These are phyloP conservation scores for Tilletia horrida DNA, from an alignment of 1,284 basidiomycete species.

Conservation along the genomic window DNA sequence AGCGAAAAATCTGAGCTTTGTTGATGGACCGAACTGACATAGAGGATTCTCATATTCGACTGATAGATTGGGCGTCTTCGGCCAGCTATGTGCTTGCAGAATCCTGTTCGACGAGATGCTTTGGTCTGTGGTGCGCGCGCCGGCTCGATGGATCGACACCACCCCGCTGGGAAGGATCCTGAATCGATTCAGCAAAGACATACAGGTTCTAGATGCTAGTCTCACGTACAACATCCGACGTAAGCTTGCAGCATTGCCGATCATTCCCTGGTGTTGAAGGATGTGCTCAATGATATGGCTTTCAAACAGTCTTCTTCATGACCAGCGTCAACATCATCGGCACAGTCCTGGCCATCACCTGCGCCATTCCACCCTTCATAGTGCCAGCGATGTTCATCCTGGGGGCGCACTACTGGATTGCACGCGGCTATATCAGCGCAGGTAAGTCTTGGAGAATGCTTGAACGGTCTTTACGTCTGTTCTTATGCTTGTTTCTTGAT, in stretches of 20 bases:
- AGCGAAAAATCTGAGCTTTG: too few relatives aligned
- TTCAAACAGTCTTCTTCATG: conserved; percentile 15
- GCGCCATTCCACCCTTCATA: conserved; percentile 14
- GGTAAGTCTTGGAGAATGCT: neutral
- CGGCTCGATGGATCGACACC: conserved; percentile 40
- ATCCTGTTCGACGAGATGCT: conserved; percentile 10
- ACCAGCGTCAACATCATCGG: conserved; percentile 37
- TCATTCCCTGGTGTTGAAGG: neutral
- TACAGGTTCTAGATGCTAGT: conserved; percentile 59
- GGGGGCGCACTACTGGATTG: neutral
- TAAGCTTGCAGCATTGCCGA: neutral
- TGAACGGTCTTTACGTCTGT: too few relatives aligned
- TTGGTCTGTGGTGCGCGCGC: conserved; percentile 9
- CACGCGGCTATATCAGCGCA: neutral
- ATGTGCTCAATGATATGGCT: conserved; percentile 19
- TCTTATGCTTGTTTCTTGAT: conserved; percentile 52
- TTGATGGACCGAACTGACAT: too few relatives aligned
- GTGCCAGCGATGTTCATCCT: neutral
- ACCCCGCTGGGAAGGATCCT: conserved; percentile 58
- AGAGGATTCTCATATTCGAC: too few relatives aligned
- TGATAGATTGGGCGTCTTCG: neutral
- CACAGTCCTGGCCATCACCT: conserved; percentile 50
- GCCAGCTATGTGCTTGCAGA: neutral
- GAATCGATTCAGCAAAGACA: conserved; percentile 59
- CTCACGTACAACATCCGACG: conserved; percentile 33